These are phyloP conservation scores for Peterozyma xylosa DNA, from an alignment of 805 yeast species.

Conservation along the genomic window DNA sequence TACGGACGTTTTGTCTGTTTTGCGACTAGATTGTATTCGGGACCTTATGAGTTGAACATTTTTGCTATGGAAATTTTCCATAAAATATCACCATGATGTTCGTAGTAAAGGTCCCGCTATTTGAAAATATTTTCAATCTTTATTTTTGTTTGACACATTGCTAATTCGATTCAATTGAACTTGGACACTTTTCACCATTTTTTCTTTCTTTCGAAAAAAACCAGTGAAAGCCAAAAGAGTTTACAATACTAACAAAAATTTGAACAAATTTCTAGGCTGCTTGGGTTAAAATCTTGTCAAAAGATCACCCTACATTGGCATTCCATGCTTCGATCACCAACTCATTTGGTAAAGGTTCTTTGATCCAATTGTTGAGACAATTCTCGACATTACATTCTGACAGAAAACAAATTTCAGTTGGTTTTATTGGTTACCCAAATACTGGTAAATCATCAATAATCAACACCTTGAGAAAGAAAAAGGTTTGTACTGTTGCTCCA, in stretches of 20 bases:
- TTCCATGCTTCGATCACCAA: slow-evolving; percentile 97
- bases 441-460: slow-evolving; percentile 97
- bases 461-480: slow-evolving; percentile 87
- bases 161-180: slow-evolving; percentile 9
- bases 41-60: slow-evolving; percentile 81
- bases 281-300: slow-evolving; percentile 94
- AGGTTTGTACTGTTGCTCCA: slow-evolving; percentile 96
- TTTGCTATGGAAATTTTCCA: slow-evolving; percentile 14
- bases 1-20: slow-evolving; percentile 36
- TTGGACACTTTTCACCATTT: slow-evolving; percentile 5
- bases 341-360: slow-evolving; percentile 95
- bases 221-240: neutral
- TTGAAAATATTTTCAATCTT: neutral
- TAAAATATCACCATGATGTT: slow-evolving; percentile 31
- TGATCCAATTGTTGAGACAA: slow-evolving; percentile 89
- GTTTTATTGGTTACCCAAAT: slow-evolving; percentile 96
- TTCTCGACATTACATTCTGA: slow-evolving; percentile 86
- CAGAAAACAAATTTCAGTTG: slow-evolving; percentile 93
- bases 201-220: neutral
- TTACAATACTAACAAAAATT: slow-evolving; percentile 24
- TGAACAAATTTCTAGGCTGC: slow-evolving; percentile 64
- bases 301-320: slow-evolving; percentile 89
- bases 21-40: slow-evolving; percentile 31
- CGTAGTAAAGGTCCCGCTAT: slow-evolving; percentile 92
- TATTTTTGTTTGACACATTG: neutral